A percentile compares a stretch with the other conserved stretches of the same genome.
phyloP scores from a whole-genome alignment of 805 yeast genomes.

The Saccharomyces paradoxus region DNA sequence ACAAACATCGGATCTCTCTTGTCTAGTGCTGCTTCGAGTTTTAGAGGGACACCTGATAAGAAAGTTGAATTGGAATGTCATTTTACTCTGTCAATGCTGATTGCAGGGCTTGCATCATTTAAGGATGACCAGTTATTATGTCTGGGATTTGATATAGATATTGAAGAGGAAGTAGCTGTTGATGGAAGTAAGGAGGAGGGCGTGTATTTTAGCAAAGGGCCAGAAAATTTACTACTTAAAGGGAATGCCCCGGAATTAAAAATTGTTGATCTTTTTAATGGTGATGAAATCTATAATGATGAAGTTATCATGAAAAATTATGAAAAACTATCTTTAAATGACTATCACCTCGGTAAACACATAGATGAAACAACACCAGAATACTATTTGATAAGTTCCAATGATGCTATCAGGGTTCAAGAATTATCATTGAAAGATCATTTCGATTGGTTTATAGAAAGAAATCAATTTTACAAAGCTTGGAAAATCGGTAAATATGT shows the following conservation, averaged over 20 bases:
- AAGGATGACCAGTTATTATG: constrained; percentile 59
- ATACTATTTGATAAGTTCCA: constrained; percentile 69
- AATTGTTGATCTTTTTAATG: constrained; percentile 53
- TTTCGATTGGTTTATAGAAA: constrained; percentile 61
- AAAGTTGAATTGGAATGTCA: constrained; percentile 31
- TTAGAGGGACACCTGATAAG: constrained; percentile 39
- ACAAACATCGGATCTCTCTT: constrained; percentile 25
- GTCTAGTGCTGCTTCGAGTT: constrained; percentile 38
- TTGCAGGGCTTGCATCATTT: constrained; percentile 74
- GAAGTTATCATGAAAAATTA: constrained; percentile 58
- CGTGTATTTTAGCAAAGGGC: constrained; percentile 26
- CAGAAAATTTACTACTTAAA: background rate
- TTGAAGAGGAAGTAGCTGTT: constrained; percentile 24
- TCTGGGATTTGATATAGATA: constrained; percentile 18
- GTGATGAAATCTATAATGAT: constrained; percentile 71
- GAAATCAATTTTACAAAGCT: constrained; percentile 51
- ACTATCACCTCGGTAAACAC: constrained; percentile 58
- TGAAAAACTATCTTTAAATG: constrained; percentile 64
- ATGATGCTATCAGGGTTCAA: constrained; percentile 70
- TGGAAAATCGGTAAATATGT: constrained; percentile 68
- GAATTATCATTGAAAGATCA: constrained; percentile 65
- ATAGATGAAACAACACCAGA: constrained; percentile 30
- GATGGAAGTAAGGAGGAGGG: constrained; percentile 38
- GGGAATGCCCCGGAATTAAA: constrained; percentile 61
- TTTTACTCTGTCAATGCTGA: constrained; percentile 39